A percentile compares a stretch with the other conserved stretches of the same genome.
These are phyloP conservation scores for Lachnellula occidentalis DNA, from an alignment of 2,329 filamentous ascomycete genomes.

Conservation along the genomic window DNA sequence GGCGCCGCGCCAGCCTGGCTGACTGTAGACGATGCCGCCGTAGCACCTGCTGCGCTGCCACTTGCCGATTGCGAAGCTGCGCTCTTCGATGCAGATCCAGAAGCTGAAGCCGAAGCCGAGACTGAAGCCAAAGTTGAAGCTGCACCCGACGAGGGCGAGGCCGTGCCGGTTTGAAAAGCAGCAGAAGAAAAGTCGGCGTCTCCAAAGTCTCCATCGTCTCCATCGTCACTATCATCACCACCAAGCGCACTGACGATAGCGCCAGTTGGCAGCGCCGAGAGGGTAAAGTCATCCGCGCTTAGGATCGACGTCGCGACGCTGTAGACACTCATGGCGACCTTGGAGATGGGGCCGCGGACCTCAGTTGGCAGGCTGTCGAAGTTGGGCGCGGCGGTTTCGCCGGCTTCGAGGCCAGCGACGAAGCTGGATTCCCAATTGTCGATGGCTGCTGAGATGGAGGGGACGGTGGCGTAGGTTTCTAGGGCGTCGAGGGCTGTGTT, in stretches of 20 bases:
- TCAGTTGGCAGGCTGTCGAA: slow-evolving; percentile 7
- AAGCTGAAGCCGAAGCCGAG: neutral
- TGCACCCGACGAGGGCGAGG: too few species aligned
- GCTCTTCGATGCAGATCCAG: neutral
- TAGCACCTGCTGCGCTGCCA: neutral
- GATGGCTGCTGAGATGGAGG: slow-evolving; percentile 4
- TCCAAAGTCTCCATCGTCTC: too few species aligned
- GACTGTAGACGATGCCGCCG: neutral
- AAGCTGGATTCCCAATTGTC: neutral
- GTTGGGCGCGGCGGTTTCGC: neutral
- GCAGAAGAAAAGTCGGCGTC: too few species aligned
- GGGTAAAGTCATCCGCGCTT: slow-evolving; percentile 5
- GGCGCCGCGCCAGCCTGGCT: neutral
- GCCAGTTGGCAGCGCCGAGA: too few species aligned
- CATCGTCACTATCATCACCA: too few species aligned
- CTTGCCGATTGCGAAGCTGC: neutral
- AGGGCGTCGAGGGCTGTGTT: slow-evolving; percentile 7
- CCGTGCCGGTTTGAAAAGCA: too few species aligned
- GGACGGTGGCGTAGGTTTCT: slow-evolving; percentile 4
- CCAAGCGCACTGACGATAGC: too few species aligned
- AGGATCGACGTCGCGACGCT: slow-evolving; percentile 6
- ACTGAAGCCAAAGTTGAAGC: neutral
- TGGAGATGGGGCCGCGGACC: slow-evolving; percentile 4
- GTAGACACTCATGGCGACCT: neutral
- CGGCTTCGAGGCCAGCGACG: neutral